Base-by-base conservation (phyloP, 116 monocot species). In the Dioscorea cayenensis region DNA sequence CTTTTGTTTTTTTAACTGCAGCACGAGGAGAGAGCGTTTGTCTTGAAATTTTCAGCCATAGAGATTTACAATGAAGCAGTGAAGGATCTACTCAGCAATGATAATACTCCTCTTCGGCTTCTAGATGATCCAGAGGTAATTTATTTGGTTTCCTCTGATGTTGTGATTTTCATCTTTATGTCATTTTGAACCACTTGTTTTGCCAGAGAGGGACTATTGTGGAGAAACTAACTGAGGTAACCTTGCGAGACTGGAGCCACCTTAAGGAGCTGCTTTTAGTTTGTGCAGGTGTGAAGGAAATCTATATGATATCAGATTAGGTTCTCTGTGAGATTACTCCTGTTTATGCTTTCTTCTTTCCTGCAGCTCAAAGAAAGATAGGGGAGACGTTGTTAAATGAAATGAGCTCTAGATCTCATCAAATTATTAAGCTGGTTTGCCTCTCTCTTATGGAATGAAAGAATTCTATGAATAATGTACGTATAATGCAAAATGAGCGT, bases 11-110 rank as follows among this genome's bases (percentile, higher is more conserved):
- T 19, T 16, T 18, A 16, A 55, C 16, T 55, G 55, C 84, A 99
- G 99, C 91, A 94, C 74, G 66, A 78, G 25, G 99, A 94, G 72
- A 85, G 99, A 43, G 85, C 78, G 63, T 99, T 91, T 72, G 64
- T 87, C 61, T 68, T 99, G 69, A 99, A 87, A 66, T 91, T 99
- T 68, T 99, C 99, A 36, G 99, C 99, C 5, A 84, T 99, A 77
- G 99, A 99, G 77, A 99, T 99, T 51, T 94, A 94, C 73, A 94
- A 94, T 67, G 99, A 99, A 85, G 85, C 89, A 12, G 99, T 99
- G 25, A 84, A 78, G 50, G 99, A 99, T 81, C 89, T 99, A 25
- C 87, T 99, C 18, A 91, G 87, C 62, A 14, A 59, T 17, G 99
- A 99, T 19, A 73, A 49, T 28, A 71, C 81, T 51, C 91, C 84